These are phyloP conservation scores for Heritiera fomes DNA, from an alignment of 345 rosid species.

Conservation along the genomic window DNA sequence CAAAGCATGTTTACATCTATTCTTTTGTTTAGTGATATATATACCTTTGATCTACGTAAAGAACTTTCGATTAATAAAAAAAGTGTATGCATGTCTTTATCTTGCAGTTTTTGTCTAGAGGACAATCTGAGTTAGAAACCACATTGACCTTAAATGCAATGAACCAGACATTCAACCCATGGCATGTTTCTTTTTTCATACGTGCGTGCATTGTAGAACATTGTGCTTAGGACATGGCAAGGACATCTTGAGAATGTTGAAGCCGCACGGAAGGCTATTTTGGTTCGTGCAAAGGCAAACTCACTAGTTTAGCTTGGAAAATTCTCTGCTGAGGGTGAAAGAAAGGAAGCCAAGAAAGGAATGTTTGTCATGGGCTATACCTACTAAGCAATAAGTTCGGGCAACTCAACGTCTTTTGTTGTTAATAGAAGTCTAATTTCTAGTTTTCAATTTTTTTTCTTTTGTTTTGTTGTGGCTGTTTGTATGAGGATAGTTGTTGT, in stretches of 20 bases:
- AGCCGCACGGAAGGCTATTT: slow-evolving; percentile 81
- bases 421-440: not conserved
- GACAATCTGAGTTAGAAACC: slow-evolving; percentile 93
- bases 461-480: not conserved
- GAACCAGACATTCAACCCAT: slow-evolving; percentile 96
- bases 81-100: not conserved
- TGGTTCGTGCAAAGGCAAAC: slow-evolving; percentile 95
- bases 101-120: slow-evolving; percentile 89
- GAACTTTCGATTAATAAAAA: not conserved
- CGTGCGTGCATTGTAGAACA: slow-evolving; percentile 92
- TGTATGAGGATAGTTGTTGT: not conserved
- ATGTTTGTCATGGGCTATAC: slow-evolving; percentile 98
- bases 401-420: not conserved
- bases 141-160: slow-evolving; percentile 91
- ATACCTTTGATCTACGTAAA: not conserved
- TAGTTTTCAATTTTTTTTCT: not conserved
- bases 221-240: slow-evolving; percentile 95
- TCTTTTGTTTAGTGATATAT: not conserved
- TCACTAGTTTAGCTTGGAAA: slow-evolving; percentile 94
- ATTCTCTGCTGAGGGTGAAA: slow-evolving; percentile 82
- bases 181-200: slow-evolving; percentile 99
- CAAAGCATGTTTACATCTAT: not conserved
- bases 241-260: slow-evolving; percentile 76
- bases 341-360: slow-evolving; percentile 90
- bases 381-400: slow-evolving; percentile 43